Conservation (phyloP, 1,139 yeast species). For the Pichia sp. region DNA sequence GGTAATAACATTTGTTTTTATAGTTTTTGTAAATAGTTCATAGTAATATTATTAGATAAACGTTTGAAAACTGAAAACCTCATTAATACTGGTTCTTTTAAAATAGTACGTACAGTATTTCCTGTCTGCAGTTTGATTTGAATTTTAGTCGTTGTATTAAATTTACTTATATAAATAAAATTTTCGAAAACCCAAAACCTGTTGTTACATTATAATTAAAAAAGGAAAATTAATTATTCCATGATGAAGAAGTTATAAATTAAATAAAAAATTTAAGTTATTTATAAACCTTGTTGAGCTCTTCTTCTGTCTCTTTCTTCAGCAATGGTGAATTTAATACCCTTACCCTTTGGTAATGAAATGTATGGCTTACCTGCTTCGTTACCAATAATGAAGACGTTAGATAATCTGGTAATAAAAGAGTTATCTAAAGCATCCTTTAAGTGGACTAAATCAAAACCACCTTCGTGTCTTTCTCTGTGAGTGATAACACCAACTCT, state of each 20-base stretch:
- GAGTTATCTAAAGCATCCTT: conserved; percentile 96
- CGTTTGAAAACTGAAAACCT: conserved; percentile 7
- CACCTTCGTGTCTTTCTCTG: conserved; percentile 99
- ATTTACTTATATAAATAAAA: background rate
- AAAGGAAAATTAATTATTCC: conserved; percentile 11
- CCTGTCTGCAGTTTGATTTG: no score
- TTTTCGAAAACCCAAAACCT: conserved; percentile 10
- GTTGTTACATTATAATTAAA: conserved; percentile 2
- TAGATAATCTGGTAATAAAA: conserved; percentile 94
- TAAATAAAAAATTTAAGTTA: conserved; percentile 6
- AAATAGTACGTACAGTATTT: no score
- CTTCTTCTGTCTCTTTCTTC: conserved; percentile 99
- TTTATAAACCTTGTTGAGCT: conserved; percentile 51
- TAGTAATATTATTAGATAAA: background rate
- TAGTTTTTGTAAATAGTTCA: conserved; percentile 1
- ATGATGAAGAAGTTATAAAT: conserved; percentile 5
- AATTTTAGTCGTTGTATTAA: no score
- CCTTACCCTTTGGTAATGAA: conserved; percentile 99
- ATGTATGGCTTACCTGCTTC: conserved; percentile 97
- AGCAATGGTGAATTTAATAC: conserved; percentile 94
- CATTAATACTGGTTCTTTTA: no score
- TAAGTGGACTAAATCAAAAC: conserved; percentile 98
- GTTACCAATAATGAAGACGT: conserved; percentile 90
- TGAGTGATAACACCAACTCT: conserved; percentile 97
- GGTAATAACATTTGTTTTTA: background rate